Conservation (phyloP, 306 rosid species). For the Prunus mume region DNA sequence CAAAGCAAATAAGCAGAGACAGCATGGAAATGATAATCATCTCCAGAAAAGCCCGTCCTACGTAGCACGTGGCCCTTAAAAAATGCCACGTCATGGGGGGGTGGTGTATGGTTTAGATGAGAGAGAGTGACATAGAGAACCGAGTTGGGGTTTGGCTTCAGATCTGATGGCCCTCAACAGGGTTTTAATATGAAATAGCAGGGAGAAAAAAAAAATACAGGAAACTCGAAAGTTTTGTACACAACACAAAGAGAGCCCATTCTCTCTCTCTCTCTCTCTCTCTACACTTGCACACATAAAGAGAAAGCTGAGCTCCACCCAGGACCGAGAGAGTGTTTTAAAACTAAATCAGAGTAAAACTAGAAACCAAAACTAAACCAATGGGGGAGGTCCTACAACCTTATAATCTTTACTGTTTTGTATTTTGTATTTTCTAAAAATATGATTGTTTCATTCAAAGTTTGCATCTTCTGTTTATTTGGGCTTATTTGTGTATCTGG, state of each 20-base stretch:
- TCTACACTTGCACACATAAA: neutral
- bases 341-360: neutral
- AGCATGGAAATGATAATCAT: conserved; percentile 23
- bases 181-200: neutral
- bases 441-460: neutral
- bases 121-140: neutral
- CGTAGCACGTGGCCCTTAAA: conserved; percentile 58
- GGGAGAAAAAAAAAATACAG: neutral
- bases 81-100: conserved; percentile 49
- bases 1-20: neutral
- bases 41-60: neutral
- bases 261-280: neutral
- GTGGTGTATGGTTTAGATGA: neutral
- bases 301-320: conserved; percentile 8
- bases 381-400: conserved; percentile 31
- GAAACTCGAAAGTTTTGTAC: neutral
- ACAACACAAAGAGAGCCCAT: neutral
- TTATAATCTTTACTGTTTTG: neutral
- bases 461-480: neutral
- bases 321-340: neutral
- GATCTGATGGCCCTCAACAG: conserved; percentile 34
- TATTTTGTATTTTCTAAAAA: neutral
- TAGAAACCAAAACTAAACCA: neutral
- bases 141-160: conserved; percentile 26
- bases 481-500: conserved; percentile 15